Evolutionary conservation across 1,139 yeast genomes (phyloP), one percentile per base, ranked within the genome.

Genomic region (Magnusiomyces suaveolens): DNA sequence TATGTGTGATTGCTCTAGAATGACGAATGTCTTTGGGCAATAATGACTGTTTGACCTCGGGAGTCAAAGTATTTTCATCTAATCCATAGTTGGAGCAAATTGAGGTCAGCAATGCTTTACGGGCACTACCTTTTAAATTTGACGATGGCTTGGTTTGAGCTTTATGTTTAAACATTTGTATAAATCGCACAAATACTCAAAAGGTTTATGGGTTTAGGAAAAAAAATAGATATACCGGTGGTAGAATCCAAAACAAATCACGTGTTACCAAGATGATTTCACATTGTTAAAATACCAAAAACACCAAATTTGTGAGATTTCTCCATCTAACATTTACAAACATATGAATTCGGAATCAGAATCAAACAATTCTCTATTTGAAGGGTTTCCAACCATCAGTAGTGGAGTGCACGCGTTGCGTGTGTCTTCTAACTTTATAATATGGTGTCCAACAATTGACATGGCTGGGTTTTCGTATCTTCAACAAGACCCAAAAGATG

Each of bases 41-140:
- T 23, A 87, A 66, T 16, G 66, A 64, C 38, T 72, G 71, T 51
- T 80, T 79, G 1, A 72, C 69, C 36, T 78, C 81, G 54, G 76
- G 73, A 2, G 78, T 63, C 23, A 81, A 66, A n/a, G 52, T 68
- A 0, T 70, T 72, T 51, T 74, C 77, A 14, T 80, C 77, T 1
- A 83, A 61, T 1, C 64, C 65, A 62, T 76, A 83, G 21, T 65
- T 65, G n/a, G 69, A 64, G 60, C 82, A 74, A 46, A 84, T 75
- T 12, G 70, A 65, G 12, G 72, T 67, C 14, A 83, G 71, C 41
- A 87, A 70, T 61, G 78, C 80, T 63, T 89, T 77, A 51, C 95
- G 73, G 59, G 89, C 97, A 0, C 95, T 85, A 14, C 87, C 80
- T 68, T 89, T 89, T 58, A 90, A 75, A 63, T 87, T 87, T 10